Base-by-base conservation (phyloP, 129 eudicot species). In the Saussurea involucrata region DNA sequence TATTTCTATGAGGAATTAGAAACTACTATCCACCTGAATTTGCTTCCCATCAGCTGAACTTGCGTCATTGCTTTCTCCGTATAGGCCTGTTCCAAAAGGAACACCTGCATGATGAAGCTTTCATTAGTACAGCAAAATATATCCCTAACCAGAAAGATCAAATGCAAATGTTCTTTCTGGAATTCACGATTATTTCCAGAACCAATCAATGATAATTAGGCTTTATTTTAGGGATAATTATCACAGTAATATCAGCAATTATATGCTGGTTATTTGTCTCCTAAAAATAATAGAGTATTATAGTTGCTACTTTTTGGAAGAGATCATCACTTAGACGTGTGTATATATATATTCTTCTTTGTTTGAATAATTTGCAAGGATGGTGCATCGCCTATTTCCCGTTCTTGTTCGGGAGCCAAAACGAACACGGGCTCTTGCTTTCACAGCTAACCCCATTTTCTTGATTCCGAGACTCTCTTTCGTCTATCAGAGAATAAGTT, bases 21-120 rank as follows among this genome's bases (percentile, higher is more conserved):
- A 80, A 79, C 81, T 81, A 87, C 84, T 78, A 75, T 79, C 86
- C 83, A 91, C 98, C 98, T 80, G 81, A 71, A 82, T 85, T 67
- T 88, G 80, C 77, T 73, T 79, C 85, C 70, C 87, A 70, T 55
- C 82, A 17, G 74, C 68, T 42, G 82, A 73, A 68, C 55, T 77
- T 68, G 91, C 72, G 73, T 69, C 87, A 82, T 83, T 83, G 46
- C 36, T 69, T 76, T 81, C 85, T 73, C 67, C 78, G 64, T 65
- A 58, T 18, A 80, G 77, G 60, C 76, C 85, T 76, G 75, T 70
- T 29, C 70, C 69, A 24, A 67, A 68, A 86, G 76, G 31, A 71
- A 74, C 75, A 74, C 82, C 87, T 87, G 87, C 82, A 78, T 70
- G 44, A 78, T 67, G 42, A 85, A 31, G 33, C 32, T 65, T 55